phyloP scores from a whole-genome alignment of 2,329 filamentous ascomycete species.

The Fusarium nematophilum region DNA sequence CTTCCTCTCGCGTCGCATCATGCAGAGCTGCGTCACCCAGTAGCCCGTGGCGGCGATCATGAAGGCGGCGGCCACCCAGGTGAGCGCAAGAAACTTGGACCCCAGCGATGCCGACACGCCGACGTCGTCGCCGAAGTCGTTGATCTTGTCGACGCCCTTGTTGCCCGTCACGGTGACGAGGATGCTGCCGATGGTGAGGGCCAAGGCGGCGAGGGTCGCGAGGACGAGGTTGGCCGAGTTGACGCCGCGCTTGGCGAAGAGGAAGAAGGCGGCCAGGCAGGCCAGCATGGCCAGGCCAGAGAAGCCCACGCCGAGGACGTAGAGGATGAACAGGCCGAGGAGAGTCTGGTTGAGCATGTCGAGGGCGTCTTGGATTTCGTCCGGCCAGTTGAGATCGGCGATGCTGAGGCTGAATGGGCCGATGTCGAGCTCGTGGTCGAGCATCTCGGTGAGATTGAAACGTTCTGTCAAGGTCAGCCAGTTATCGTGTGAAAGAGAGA shows the following conservation, averaged over 20 bases:
- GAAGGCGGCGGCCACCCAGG: slow-evolving; percentile 60
- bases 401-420: slow-evolving; percentile 59
- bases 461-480: slow-evolving; percentile 42
- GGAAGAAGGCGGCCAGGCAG: slow-evolving; percentile 51
- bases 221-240: slow-evolving; percentile 53
- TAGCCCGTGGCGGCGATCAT: slow-evolving; percentile 55
- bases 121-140: slow-evolving; percentile 55
- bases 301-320: slow-evolving; percentile 56
- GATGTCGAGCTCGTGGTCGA: slow-evolving; percentile 59
- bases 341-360: slow-evolving; percentile 62
- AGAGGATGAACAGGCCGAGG: slow-evolving; percentile 61
- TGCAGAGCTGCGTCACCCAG: slow-evolving; percentile 53
- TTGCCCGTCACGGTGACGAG: slow-evolving; percentile 55
- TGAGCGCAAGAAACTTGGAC: slow-evolving; percentile 57
- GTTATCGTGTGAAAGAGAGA: too few species aligned
- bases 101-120: slow-evolving; percentile 59
- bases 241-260: slow-evolving; percentile 40
- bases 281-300: slow-evolving; percentile 57
- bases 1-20: slow-evolving; percentile 44
- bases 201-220: slow-evolving; percentile 50
- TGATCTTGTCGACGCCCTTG: slow-evolving; percentile 56
- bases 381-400: slow-evolving; percentile 57
- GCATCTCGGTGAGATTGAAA: slow-evolving; percentile 60
- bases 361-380: slow-evolving; percentile 59
- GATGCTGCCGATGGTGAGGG: slow-evolving; percentile 56